Percentiles rank a stretch among this genome's conserved stretches.
Evolutionary conservation across 2,329 filamentous ascomycete species (phyloP).

Genomic region (Pseudogymnoascus sp.): DNA sequence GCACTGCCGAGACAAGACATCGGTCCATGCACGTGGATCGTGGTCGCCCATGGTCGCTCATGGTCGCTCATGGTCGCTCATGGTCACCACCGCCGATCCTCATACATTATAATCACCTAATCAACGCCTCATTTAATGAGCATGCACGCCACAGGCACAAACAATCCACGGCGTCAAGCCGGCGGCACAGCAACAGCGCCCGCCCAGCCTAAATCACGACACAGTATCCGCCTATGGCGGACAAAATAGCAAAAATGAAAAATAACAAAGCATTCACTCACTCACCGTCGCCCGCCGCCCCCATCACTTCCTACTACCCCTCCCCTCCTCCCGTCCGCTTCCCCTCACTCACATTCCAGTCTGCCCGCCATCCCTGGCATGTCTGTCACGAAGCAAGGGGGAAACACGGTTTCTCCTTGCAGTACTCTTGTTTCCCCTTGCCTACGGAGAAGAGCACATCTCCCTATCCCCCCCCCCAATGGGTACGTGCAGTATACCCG

Average conservation of each 20-base stretch:
- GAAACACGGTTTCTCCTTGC: too few relatives aligned
- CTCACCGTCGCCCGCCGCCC: too few relatives aligned
- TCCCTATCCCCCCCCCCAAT: too few relatives aligned
- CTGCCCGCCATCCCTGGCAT: background rate
- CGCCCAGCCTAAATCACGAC: background rate
- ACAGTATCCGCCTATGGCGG: background rate
- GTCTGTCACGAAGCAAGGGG: background rate
- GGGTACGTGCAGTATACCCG: conserved; percentile 3
- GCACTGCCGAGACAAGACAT: conserved; percentile 2
- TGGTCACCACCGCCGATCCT: background rate
- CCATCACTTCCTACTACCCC: too few relatives aligned
- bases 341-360: background rate
- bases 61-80: background rate
- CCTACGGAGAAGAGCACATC: background rate
- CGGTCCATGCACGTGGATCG: background rate
- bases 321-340: background rate
- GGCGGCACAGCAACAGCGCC: background rate
- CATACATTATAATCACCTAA: conserved; percentile 4
- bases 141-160: background rate
- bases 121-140: background rate
- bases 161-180: background rate
- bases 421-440: background rate
- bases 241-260: background rate
- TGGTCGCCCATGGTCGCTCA: too few relatives aligned
- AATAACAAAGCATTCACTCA: too few relatives aligned